A percentile compares a stretch with the other conserved stretches of the same genome.
phyloP scores from a whole-genome alignment of 305 asterid species.

The Solanum hybrid region DNA sequence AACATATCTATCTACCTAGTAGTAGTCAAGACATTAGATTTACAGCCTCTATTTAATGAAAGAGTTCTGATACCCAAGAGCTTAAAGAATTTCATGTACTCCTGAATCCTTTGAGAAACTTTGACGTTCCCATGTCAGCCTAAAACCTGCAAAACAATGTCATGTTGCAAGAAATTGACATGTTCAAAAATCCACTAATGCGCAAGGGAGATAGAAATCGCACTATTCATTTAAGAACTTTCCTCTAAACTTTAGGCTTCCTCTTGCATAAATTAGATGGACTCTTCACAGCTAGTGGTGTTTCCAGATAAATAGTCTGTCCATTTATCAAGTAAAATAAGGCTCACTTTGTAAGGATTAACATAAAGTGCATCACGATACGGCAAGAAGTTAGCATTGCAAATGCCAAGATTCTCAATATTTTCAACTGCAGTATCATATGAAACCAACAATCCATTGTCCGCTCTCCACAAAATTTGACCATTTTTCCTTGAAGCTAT shows the following conservation, averaged over 20 bases:
- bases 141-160: neutral
- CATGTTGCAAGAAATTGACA: neutral
- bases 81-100: neutral
- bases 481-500: conserved; percentile 35
- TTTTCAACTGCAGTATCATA: conserved; percentile 14
- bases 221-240: neutral
- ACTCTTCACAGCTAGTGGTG: neutral
- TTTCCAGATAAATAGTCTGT: neutral
- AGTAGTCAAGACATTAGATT: neutral
- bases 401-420: conserved; percentile 23
- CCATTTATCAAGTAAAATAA: neutral
- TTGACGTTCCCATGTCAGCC: neutral
- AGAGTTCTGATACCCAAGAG: neutral
- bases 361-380: neutral
- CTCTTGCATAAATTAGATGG: neutral
- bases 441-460: conserved; percentile 22
- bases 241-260: neutral
- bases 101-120: neutral
- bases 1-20: neutral
- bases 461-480: conserved; percentile 18
- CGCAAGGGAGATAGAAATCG: neutral
- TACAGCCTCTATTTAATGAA: neutral
- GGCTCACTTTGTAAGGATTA: neutral
- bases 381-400: neutral
- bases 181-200: neutral